Evolutionary conservation across 2,329 filamentous ascomycete genomes (phyloP).

Genomic region (Mycosphaerella sp.): DNA sequence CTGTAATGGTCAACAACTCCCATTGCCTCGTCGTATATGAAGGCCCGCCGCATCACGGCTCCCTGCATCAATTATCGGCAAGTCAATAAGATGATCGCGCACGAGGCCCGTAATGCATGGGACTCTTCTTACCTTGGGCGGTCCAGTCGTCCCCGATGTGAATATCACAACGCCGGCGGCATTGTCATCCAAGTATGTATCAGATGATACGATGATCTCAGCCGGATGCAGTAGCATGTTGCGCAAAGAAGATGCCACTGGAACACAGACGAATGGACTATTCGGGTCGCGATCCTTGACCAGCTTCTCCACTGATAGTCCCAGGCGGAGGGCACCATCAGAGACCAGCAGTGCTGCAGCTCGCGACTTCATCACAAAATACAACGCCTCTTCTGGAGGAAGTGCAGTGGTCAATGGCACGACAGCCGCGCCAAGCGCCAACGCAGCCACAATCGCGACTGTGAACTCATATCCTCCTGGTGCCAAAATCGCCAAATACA

Average conservation of each 20-base stretch:
- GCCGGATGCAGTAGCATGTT: constrained; percentile 28
- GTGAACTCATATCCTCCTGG: constrained; percentile 45
- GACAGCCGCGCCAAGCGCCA: constrained; percentile 43
- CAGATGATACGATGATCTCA: constrained; percentile 39
- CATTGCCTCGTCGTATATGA: constrained; percentile 36
- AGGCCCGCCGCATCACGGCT: constrained; percentile 41
- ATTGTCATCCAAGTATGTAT: constrained; percentile 38
- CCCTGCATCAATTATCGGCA: constrained; percentile 20
- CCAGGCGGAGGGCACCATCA: constrained; percentile 30
- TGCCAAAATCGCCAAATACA: constrained; percentile 44
- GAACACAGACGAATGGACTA: constrained; percentile 34
- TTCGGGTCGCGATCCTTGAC: constrained; percentile 24
- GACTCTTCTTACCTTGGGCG: constrained; percentile 35
- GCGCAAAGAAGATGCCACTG: constrained; percentile 35
- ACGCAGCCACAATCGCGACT: constrained; percentile 44
- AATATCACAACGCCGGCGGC: constrained; percentile 42
- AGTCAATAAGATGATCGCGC: no score
- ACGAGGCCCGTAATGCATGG: background rate
- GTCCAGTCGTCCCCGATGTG: constrained; percentile 44
- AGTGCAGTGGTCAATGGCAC: constrained; percentile 43
- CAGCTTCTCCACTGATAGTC: constrained; percentile 28
- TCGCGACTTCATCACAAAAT: constrained; percentile 40
- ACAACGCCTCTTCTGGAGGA: constrained; percentile 42
- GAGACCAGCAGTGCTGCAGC: constrained; percentile 38
- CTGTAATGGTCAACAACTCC: constrained; percentile 39